Percentiles rank a stretch among this genome's conserved stretches.
phyloP scores from a whole-genome alignment of 768 basidiomycete genomes.

The Phylloporus rhodoxanthus region DNA sequence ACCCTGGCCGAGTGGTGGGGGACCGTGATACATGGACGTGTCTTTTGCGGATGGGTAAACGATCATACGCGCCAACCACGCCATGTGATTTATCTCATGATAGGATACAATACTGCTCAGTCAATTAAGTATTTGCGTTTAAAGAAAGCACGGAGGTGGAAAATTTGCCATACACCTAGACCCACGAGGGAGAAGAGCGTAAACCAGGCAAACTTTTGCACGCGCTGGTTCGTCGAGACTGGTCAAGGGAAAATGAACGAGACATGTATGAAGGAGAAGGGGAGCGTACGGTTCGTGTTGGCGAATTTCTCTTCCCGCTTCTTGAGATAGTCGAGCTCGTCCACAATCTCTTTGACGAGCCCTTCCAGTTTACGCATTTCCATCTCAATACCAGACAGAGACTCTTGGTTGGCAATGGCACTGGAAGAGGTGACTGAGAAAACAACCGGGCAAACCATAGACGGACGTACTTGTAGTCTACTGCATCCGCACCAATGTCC shows the following conservation, averaged over 20 bases:
- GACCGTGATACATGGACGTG: conserved; percentile 1
- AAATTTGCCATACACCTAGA: conserved; percentile 90
- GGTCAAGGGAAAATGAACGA: not conserved
- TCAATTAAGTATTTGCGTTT: conserved; percentile 94
- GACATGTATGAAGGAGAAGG: not conserved
- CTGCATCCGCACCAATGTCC: conserved; percentile 96
- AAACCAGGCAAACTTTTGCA: conserved; percentile 91
- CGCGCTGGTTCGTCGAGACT: conserved; percentile 91
- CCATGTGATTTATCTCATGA: not conserved
- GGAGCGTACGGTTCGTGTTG: conserved; percentile 78
- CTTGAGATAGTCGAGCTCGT: conserved; percentile 90
- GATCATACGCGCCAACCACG: not conserved
- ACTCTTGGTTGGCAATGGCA: conserved; percentile 98
- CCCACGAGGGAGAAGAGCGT: conserved; percentile 71
- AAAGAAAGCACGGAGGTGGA: conserved; percentile 93
- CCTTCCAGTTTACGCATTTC: conserved; percentile 99
- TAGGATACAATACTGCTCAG: conserved; percentile 29
- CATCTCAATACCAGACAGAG: conserved; percentile 88
- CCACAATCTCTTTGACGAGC: conserved; percentile 87
- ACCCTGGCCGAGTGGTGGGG: conserved; percentile 28
- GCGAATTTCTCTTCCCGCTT: conserved; percentile 84
- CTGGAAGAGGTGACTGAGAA: conserved; percentile 36
- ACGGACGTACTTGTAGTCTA: conserved; percentile 91
- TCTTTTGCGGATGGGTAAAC: not conserved
- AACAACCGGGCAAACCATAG: not conserved